phyloP scores from a whole-genome alignment of 495 filamentous ascomycete species.

The Lasiosphaeria hispida region DNA sequence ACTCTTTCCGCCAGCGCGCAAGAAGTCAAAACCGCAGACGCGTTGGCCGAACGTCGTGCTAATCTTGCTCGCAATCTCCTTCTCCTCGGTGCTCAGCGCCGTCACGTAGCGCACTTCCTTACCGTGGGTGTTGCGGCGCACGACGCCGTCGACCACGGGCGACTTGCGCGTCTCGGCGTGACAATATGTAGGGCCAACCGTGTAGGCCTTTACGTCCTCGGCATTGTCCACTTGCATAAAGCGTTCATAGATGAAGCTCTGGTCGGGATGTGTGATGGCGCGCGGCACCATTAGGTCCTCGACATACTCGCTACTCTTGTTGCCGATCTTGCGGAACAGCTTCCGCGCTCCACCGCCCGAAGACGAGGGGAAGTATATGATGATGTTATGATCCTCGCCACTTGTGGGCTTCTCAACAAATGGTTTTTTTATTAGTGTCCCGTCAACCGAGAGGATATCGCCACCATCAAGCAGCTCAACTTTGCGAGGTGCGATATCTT shows the following conservation, averaged over 20 bases:
- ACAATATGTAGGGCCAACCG: conserved; percentile 88
- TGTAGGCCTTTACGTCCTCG: conserved; percentile 98
- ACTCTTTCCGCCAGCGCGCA: conserved; percentile 82
- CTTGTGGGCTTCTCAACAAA: conserved; percentile 99
- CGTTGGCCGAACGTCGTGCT: conserved; percentile 89
- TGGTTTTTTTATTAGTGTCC: conserved; percentile 76
- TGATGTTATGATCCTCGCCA: conserved; percentile 97
- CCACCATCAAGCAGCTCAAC: conserved; percentile 84
- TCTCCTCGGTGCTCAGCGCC: conserved; percentile 74
- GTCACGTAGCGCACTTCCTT: conserved; percentile 98
- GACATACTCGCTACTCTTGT: conserved; percentile 96
- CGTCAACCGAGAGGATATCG: conserved; percentile 85
- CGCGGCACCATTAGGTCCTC: conserved; percentile 69
- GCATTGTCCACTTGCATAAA: conserved; percentile 95
- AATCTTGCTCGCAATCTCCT: conserved; percentile 82
- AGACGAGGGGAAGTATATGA: conserved; percentile 89
- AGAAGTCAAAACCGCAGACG: conserved; percentile 94
- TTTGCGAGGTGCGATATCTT: conserved; percentile 59
- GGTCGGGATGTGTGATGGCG: conserved; percentile 69
- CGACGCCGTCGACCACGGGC: conserved; percentile 93
- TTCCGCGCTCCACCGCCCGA: conserved; percentile 84
- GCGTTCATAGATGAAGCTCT: conserved; percentile 94
- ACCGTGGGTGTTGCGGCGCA: conserved; percentile 91
- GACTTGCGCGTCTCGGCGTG: conserved; percentile 97
- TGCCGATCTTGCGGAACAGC: conserved; percentile 94